Base-by-base conservation (phyloP, 2,329 filamentous ascomycete species). In the Pyrenophora graminea region DNA sequence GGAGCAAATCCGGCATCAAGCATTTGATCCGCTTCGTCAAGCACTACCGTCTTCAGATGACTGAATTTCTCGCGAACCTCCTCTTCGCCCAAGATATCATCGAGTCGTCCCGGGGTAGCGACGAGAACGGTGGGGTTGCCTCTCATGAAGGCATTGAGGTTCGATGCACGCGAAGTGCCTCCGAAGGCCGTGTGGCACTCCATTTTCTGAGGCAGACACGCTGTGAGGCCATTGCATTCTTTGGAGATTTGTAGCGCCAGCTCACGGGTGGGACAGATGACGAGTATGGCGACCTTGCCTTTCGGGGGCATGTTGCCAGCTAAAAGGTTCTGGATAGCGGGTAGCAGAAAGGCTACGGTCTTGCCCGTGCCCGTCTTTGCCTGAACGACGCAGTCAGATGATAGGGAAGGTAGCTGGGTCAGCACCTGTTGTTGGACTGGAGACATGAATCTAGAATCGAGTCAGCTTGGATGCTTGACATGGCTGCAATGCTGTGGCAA, bases 371-470 rank as follows among this genome's bases (percentile, higher is more conserved):
- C 78, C 0, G 78, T 80, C 58, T 78, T 79, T 30, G 77, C 77
- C 56, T 82, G 80, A 27, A 82, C 82, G 30, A 83, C 75, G 55
- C 80, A 82, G 61, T 83, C 80, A 39, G 76, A 76, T 33, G 73
- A 74, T 65, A 77, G 76, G 33, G 66, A 72, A 6, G 80, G 79
- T 21, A 83, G 71, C 53, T 81, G 76, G 2, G 71, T 77, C 48
- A 83, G 68, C 5, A 82, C 79, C 62, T 78, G 79, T 43, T 80
- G 75, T 59, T 83, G 81, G 10, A 83, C 81, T 2, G 80, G 79
- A 6, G 78, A 79, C 80, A 82, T 81, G 58, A 64, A 73, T 40
- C 71, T 74, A 48, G 36, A 17, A 13, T 27, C 4, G 10, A 30
- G 49, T 61, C 47, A 66, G 62, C 41, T 39, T 12, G 9, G 10